Evolutionary conservation across 768 basidiomycete species (phyloP).

Genomic region (Lentinula sp.): DNA sequence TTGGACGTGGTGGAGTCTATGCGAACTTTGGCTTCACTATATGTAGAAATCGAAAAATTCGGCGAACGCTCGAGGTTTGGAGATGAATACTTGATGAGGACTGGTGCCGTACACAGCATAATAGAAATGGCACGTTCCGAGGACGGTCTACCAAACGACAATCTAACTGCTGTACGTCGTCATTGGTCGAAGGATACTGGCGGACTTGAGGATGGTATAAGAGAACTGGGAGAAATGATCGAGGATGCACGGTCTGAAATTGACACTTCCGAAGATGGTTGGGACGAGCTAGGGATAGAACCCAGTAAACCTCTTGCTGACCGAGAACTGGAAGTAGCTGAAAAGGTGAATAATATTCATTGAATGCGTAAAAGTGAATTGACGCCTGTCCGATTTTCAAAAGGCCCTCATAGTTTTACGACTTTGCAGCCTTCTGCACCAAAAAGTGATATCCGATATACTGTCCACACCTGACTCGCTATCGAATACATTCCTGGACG

Average conservation of each 20-base stretch:
- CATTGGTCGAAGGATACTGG: constrained; percentile 45
- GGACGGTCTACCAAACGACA: constrained; percentile 48
- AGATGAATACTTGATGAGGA: constrained; percentile 50
- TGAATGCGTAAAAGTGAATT: background rate
- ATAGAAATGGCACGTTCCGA: constrained; percentile 43
- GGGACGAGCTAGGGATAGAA: constrained; percentile 59
- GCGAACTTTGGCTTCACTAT: constrained; percentile 33
- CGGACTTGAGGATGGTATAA: constrained; percentile 54
- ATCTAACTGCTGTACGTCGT: constrained; percentile 50
- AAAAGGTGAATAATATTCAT: constrained; percentile 38
- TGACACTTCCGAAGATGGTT: constrained; percentile 41
- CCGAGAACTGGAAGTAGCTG: constrained; percentile 49
- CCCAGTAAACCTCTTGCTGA: constrained; percentile 36
- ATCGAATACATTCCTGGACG: constrained; percentile 36
- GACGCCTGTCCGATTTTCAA: constrained; percentile 1
- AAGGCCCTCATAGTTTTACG: constrained; percentile 61
- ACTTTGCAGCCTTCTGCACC: constrained; percentile 55
- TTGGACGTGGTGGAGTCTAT: constrained; percentile 38
- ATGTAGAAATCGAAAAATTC: constrained; percentile 29
- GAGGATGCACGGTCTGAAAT: constrained; percentile 25
- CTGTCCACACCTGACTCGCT: constrained; percentile 24
- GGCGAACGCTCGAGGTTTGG: constrained; percentile 14
- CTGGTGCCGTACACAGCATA: constrained; percentile 56
- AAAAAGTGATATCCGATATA: constrained; percentile 48
- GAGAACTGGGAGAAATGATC: constrained; percentile 53